A percentile compares a stretch with the other conserved stretches of the same genome.
Conservation (phyloP, 2,329 filamentous ascomycete species). For the Aspergillus texensis region DNA sequence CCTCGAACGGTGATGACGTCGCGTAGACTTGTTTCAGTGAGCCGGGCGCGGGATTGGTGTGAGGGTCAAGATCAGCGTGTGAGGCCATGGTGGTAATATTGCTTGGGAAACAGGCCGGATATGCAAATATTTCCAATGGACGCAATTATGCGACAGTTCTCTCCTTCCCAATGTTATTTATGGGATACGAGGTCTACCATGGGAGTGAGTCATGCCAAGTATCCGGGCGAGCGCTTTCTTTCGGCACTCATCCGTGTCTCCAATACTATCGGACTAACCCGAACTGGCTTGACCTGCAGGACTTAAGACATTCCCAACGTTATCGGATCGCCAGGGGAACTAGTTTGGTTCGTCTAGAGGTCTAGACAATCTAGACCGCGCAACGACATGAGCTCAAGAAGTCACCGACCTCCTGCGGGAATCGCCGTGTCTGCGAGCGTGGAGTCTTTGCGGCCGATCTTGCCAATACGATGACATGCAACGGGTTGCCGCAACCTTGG, state of each 20-base stretch:
- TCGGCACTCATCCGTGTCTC: neutral
- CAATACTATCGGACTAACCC: neutral
- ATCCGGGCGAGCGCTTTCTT: neutral
- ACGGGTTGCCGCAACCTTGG: slow-evolving; percentile 23
- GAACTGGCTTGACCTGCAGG: neutral
- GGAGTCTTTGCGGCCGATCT: slow-evolving; percentile 23
- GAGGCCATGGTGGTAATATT: neutral
- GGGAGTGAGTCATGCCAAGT: slow-evolving; percentile 2
- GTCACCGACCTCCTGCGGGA: slow-evolving; percentile 27
- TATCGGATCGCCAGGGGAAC: neutral
- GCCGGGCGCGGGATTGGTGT: neutral
- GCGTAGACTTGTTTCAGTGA: slow-evolving; percentile 30
- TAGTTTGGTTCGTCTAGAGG: neutral
- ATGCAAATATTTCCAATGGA: neutral
- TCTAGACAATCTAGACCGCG: neutral
- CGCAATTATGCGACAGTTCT: neutral
- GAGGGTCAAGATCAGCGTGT: neutral
- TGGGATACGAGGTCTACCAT: neutral
- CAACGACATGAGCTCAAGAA: slow-evolving; percentile 13
- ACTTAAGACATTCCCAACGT: neutral
- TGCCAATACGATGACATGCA: slow-evolving; percentile 21
- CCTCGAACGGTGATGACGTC: slow-evolving; percentile 41
- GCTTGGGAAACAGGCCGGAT: neutral
- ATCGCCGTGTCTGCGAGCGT: slow-evolving; percentile 21
- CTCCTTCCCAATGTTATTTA: neutral